Base-by-base conservation (phyloP, 2,329 filamentous ascomycete species). In the Zymoseptoria tritici region DNA sequence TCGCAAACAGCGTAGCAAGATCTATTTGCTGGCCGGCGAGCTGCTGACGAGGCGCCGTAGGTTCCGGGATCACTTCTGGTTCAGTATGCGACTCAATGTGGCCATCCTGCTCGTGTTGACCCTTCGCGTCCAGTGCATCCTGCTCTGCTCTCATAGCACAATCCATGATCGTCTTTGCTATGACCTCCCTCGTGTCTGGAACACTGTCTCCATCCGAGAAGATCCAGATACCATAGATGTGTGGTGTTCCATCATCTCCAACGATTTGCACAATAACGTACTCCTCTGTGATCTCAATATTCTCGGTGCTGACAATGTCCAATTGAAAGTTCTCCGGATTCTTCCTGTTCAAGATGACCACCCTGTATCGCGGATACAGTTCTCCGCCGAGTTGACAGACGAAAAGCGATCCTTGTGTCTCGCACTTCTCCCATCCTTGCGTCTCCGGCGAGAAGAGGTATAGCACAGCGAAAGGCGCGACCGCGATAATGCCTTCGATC, bases 341-440 rank as follows among this genome's bases (percentile, higher is more conserved):
- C 54, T 78, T 76, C 24, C 79, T 73, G 61, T 81, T 81, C 54
- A 80, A 66, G 9, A 81, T 77, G 56, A 79, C 69, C 22, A 77
- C 75, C 54, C 71, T 72, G 66, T 76, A 80, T 22, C 77, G 73
- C 52, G 76, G 71, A n/a, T 63, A 59, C 7, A 46, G 42, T 13
- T 66, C 63, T 53, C 69, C 71, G 3, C 66, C 68, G 16, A 86
- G 76, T 64, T 88, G 82, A 78, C 90, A 95, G 57, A 97, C 84
- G 73, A 97, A 99, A 64, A 97, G 79, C 11, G 90, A 89, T 49
- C 94, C 94, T 75, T 96, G 92, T 9, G 92, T 83, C 58, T 87
- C 89, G 52, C 83, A 84, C 78, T 95, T 96, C 72, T 94, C 89
- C 94, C 94, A 97, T 61, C 80, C 77, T 56, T 83, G 78, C 2